A percentile compares a stretch with the other conserved stretches of the same genome.
Conservation (phyloP, 345 rosid species). For the Citrus sp. region DNA sequence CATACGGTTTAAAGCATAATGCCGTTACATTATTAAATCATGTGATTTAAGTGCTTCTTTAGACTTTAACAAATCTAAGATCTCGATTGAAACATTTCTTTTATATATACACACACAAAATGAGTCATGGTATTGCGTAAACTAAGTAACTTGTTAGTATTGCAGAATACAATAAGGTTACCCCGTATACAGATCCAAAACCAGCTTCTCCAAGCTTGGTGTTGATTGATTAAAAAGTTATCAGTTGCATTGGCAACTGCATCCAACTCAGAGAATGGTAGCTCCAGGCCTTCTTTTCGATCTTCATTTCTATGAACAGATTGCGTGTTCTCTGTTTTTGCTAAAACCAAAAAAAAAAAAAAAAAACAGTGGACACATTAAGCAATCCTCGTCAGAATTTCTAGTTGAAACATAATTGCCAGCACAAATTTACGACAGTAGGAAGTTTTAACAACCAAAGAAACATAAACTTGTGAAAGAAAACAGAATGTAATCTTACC, state of each 20-base stretch:
- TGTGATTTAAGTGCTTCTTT: no score
- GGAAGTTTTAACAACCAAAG: not conserved
- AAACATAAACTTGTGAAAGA: not conserved
- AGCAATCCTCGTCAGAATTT: no score
- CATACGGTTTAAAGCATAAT: no score
- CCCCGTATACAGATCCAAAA: constrained; percentile 30
- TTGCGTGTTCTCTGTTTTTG: not conserved
- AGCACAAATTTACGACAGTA: not conserved
- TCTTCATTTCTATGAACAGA: not conserved
- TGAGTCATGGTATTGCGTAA: no score
- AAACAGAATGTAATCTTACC: not conserved
- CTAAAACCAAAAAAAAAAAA: no score
- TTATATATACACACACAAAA: no score
- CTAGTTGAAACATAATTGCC: not conserved
- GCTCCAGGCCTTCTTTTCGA: constrained; percentile 14
- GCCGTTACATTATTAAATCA: no score
- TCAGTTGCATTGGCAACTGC: constrained; percentile 22
- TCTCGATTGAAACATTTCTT: no score
- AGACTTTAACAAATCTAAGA: no score
- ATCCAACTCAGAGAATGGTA: constrained; percentile 18
- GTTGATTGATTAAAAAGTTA: constrained; percentile 1
- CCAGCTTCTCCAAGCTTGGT: constrained; percentile 36
- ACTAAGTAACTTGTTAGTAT: no score
- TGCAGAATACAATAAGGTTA: not conserved
- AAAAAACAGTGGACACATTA: no score